Evolutionary conservation across 1,139 yeast species (phyloP).

Genomic region (Kodamaea plutei): DNA sequence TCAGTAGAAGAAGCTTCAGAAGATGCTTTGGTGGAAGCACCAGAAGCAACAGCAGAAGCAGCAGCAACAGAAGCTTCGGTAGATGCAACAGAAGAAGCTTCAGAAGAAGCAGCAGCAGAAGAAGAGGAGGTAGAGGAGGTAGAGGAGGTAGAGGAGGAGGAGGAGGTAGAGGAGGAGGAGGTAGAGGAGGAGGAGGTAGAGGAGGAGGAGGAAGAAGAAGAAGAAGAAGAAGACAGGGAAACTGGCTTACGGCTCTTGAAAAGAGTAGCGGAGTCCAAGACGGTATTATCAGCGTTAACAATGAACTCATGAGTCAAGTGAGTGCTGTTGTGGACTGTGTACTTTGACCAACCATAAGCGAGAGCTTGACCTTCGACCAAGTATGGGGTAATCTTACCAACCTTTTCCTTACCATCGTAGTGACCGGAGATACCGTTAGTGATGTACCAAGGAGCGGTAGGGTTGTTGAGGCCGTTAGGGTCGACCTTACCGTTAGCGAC

Average conservation of each 20-base stretch:
- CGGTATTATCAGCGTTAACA: too few species aligned
- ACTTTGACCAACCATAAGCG: slow-evolving; percentile 6
- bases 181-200: too few species aligned
- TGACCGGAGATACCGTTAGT: slow-evolving; percentile 7
- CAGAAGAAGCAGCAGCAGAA: too few species aligned
- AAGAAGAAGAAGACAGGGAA: not conserved
- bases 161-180: slow-evolving; percentile 3
- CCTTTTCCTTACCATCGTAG: not conserved
- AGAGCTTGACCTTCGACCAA: slow-evolving; percentile 4
- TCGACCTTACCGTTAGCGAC: slow-evolving; percentile 3
- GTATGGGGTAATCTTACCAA: slow-evolving; percentile 2
- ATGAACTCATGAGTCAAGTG: too few species aligned
- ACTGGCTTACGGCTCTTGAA: slow-evolving; percentile 4
- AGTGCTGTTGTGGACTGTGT: too few species aligned
- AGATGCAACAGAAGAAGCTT: too few species aligned
- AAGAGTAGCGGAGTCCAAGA: too few species aligned
- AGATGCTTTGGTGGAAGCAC: too few species aligned
- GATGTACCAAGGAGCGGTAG: slow-evolving; percentile 7
- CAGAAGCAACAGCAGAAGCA: too few species aligned
- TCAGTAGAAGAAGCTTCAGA: too few species aligned
- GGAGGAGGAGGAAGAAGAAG: too few species aligned
- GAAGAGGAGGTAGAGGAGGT: slow-evolving; percentile 1
- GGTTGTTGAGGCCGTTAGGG: slow-evolving; percentile 7
- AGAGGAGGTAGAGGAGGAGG: slow-evolving; percentile 2
- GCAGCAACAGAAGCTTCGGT: too few species aligned